Conservation (phyloP, 192 early-diverging fungal species). For the Linnemannia exigua region DNA sequence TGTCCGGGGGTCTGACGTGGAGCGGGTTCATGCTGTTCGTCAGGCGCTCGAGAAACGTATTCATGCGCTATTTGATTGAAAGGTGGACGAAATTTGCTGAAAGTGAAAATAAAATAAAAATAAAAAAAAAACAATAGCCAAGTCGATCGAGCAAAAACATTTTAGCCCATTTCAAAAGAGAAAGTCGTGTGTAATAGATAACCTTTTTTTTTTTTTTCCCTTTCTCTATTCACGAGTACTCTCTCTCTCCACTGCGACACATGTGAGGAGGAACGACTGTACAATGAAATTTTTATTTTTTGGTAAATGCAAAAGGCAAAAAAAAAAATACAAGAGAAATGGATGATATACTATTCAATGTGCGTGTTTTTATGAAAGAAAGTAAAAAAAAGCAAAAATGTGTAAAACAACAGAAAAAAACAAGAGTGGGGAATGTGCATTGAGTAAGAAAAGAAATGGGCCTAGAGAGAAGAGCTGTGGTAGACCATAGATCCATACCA, state of each 20-base stretch:
- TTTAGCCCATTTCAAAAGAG: too few species aligned
- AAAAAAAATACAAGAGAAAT: neutral
- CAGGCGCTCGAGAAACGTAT: conserved; percentile 25
- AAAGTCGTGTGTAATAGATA: neutral
- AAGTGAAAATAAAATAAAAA: neutral
- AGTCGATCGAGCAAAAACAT: too few species aligned
- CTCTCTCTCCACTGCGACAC: neutral
- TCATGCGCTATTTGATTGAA: conserved; percentile 23
- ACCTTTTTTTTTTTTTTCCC: conserved; percentile 15
- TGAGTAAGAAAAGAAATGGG: neutral
- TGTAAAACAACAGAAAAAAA: neutral
- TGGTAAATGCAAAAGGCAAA: neutral
- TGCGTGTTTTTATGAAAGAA: neutral
- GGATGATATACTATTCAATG: too few species aligned
- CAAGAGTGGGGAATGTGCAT: neutral
- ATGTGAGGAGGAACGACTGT: neutral
- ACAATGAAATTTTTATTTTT: neutral
- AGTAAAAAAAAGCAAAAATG: neutral
- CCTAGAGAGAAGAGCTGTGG: conserved; percentile 52
- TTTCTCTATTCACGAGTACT: neutral
- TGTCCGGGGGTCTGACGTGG: conserved; percentile 20
- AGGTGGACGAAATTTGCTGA: too few species aligned
- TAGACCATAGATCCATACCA: conserved; percentile 57
- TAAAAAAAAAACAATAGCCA: too few species aligned
- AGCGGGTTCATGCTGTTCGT: conserved; percentile 2